Evolutionary conservation across 2,329 filamentous ascomycete species (phyloP).

Genomic region (Phialocephala sp.): DNA sequence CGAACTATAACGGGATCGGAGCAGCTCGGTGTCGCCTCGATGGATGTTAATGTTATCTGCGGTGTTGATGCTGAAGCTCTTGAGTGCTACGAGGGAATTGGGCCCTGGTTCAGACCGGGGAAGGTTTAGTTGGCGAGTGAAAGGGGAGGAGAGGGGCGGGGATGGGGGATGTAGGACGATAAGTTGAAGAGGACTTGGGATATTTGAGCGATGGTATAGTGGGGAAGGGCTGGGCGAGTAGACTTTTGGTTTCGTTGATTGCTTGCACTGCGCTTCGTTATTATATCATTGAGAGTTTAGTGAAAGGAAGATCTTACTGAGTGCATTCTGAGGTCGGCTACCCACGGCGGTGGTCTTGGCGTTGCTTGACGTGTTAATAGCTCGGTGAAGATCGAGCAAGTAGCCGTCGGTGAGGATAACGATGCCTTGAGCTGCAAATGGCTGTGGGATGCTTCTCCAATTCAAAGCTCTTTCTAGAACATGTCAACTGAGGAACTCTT

Average conservation of each 20-base stretch:
- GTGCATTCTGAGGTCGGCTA: slow-evolving; percentile 51
- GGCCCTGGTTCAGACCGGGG: slow-evolving; percentile 17
- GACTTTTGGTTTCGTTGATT: slow-evolving; percentile 43
- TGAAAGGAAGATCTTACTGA: slow-evolving; percentile 16
- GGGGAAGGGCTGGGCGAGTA: slow-evolving; percentile 48
- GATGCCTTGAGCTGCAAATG: slow-evolving; percentile 48
- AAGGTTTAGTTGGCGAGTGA: slow-evolving; percentile 24
- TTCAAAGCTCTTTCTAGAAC: too few relatives aligned
- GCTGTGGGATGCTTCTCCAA: too few relatives aligned
- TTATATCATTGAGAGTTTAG: not conserved
- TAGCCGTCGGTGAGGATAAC: slow-evolving; percentile 57
- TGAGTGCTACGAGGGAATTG: slow-evolving; percentile 17
- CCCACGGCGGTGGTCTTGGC: slow-evolving; percentile 59
- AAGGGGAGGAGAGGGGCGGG: slow-evolving; percentile 5
- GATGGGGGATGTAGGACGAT: slow-evolving; percentile 23
- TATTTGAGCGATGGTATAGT: slow-evolving; percentile 18
- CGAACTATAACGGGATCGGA: slow-evolving; percentile 59
- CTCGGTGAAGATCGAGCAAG: slow-evolving; percentile 61
- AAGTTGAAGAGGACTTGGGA: slow-evolving; percentile 30
- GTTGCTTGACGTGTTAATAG: slow-evolving; percentile 55
- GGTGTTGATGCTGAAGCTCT: slow-evolving; percentile 47
- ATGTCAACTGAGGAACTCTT: too few relatives aligned
- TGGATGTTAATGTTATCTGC: slow-evolving; percentile 44
- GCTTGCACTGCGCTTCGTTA: slow-evolving; percentile 48
- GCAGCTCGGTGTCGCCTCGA: too few relatives aligned